Percentiles rank a stretch among this genome's conserved stretches.
Conservation (phyloP, 768 basidiomycete species). For the Saitozyma podzolica region DNA sequence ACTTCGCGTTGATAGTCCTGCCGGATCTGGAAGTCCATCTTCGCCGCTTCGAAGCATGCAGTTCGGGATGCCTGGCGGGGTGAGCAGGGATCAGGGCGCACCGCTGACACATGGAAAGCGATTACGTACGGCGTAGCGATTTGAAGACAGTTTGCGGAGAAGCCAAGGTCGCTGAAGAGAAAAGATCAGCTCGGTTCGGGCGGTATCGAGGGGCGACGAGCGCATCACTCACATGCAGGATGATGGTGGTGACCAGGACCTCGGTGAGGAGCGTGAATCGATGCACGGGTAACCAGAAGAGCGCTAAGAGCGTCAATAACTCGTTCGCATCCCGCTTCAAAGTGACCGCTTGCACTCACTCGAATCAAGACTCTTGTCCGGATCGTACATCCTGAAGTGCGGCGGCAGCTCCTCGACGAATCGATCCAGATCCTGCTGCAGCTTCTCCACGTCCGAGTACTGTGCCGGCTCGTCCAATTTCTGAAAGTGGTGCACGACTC, state of each 20-base stretch:
- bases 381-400: constrained; percentile 45
- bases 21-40: constrained; percentile 70
- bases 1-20: constrained; percentile 49
- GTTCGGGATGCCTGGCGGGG: constrained; percentile 64
- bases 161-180: constrained; percentile 75
- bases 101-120: constrained; percentile 56
- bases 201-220: background rate
- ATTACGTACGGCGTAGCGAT: constrained; percentile 85
- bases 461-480: constrained; percentile 77
- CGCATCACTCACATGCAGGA: constrained; percentile 36
- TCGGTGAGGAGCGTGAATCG: constrained; percentile 49
- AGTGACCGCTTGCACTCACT: constrained; percentile 59
- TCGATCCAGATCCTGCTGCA: constrained; percentile 80
- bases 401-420: constrained; percentile 77
- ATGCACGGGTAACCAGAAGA: constrained; percentile 44
- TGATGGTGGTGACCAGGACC: constrained; percentile 43
- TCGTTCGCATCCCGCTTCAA: constrained; percentile 61
- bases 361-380: constrained; percentile 43
- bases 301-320: constrained; percentile 47
- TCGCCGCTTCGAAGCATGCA: constrained; percentile 89
- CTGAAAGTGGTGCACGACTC: constrained; percentile 90
- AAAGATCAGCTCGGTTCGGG: background rate
- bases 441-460: constrained; percentile 75
- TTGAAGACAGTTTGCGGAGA: constrained; percentile 72
- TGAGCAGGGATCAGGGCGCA: constrained; percentile 58